Base-by-base conservation (phyloP, 2,329 filamentous ascomycete genomes). In the Fusarium citri region DNA sequence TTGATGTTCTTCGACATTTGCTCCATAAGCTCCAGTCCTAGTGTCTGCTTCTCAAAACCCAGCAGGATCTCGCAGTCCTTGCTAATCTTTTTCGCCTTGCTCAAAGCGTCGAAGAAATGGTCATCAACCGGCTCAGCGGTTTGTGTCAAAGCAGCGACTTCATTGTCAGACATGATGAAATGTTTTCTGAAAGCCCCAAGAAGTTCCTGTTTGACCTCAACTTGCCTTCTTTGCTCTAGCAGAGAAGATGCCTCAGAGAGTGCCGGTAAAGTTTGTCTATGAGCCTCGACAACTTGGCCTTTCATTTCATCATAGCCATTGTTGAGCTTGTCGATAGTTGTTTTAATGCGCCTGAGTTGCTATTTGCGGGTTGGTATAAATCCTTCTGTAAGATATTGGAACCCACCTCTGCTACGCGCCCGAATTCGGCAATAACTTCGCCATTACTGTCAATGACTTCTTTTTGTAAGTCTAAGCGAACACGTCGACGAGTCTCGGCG, bases 371-470 rank as follows among this genome's bases (percentile, higher is more conserved):
- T 75, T 70, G 63, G 73, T 45, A 71, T 46, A 34, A 26, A 46
- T 51, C 45, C 23, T 25, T 12, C n/a, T 20, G 40, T 25, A 57
- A n/a, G 23, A 47, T n/a, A 16, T 15, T 23, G n/a, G 46, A 60
- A 77, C 86, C 77, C 80, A 95, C 93, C 86, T 97, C 93, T 30
- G 94, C 93, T 69, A 99, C 94, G 58, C 90, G 87, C 37, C 94
- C 93, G 80, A 98, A 98, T 77, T 97, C 94, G 56, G 88, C 85
- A 62, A 98, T 89, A 68, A 98, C 92, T 69, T 93, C 89, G 51
- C 92, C 94, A 88, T 98, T 98, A 80, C 92, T 94, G 70, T 95
- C 89, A 59, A 98, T 94, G 40, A 98, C 92, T 77, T 98, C 94
- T 78, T 92, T 95, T 78, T 98, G 94, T 3, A 97, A 86, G 77